Evolutionary conservation across 2,329 filamentous ascomycete species (phyloP), one percentile per base, ranked within the genome.

Genomic region (Epichloe aotearoae): DNA sequence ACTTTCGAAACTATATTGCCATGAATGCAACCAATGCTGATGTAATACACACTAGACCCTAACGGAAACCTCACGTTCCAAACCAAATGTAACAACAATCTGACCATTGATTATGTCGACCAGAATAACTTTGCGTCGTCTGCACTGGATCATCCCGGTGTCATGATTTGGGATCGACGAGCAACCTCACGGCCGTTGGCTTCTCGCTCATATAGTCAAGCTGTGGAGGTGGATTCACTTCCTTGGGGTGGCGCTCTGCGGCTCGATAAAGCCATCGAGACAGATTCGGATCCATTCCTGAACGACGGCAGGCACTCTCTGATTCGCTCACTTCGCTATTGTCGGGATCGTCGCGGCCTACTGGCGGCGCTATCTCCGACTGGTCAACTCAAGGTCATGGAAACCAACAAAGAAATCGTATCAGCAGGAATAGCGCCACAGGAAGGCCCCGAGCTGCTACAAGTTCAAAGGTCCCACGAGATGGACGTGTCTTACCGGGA

Each of bases 51-150:
- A 38, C 67, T 70, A 71, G 74, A 76, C 37, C 69, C 75, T 36
- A 70, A 71, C 14, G 69, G 72, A 19, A 74, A 75, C 6, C 69
- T 77, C 46, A 79, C 72, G n/a, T 83, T 82, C 56, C 76, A 76
- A 54, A 84, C 81, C 4, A 80, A 77, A 57, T 82, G 79, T 59
- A 83, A 82, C 63, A 84, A 84, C 58, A 84, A 84, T 56, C 64
- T 93, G 50, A 79, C 86, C 15, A 86, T 93, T 53, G 86, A 93
- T 67, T 86, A 86, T 53, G 73, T 81, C 20, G 85, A 94, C 58
- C 80, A 84, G 56, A 89, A 93, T 58, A 91, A 89, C 65, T 91
- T 93, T 67, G 82, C 87, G 1, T 90, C 87, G 1, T 88, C 86
- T 14, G 83, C 84, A 3, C 70, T 87, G 12, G 85, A 87, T 52